Percentiles rank a stretch among this genome's conserved stretches.
phyloP scores from a whole-genome alignment of 2,329 filamentous ascomycete genomes.

The Exserohilum rostratum region DNA sequence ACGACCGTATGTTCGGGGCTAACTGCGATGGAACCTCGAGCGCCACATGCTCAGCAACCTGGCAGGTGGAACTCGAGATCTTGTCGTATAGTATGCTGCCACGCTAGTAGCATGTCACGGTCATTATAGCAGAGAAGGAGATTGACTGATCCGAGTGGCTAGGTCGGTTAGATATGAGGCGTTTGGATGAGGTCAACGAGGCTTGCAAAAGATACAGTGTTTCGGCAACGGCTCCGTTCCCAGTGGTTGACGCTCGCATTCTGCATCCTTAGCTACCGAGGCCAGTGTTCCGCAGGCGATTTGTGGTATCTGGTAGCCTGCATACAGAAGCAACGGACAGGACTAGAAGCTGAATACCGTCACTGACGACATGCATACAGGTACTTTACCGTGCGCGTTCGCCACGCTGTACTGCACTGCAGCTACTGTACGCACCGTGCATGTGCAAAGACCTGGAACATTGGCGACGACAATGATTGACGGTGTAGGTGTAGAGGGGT shows the following conservation, averaged over 20 bases:
- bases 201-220: neutral
- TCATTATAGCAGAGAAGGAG: neutral
- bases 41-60: neutral
- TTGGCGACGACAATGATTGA: neutral
- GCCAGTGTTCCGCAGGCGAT: neutral
- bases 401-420: neutral
- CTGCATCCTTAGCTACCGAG: neutral
- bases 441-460: constrained; percentile 2
- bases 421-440: constrained; percentile 1
- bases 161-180: neutral
- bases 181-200: neutral
- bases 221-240: neutral
- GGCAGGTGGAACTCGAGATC: neutral
- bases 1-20: neutral
- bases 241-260: neutral
- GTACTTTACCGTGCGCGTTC: neutral
- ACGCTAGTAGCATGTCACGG: neutral
- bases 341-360: neutral
- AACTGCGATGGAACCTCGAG: neutral
- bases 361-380: neutral
- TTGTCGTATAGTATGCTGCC: neutral
- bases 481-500: no score
- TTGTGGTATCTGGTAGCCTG: neutral
- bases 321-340: neutral
- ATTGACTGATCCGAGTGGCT: neutral